Conservation (phyloP, 2,329 filamentous ascomycete species). For the Colletotrichum tropicicola region DNA sequence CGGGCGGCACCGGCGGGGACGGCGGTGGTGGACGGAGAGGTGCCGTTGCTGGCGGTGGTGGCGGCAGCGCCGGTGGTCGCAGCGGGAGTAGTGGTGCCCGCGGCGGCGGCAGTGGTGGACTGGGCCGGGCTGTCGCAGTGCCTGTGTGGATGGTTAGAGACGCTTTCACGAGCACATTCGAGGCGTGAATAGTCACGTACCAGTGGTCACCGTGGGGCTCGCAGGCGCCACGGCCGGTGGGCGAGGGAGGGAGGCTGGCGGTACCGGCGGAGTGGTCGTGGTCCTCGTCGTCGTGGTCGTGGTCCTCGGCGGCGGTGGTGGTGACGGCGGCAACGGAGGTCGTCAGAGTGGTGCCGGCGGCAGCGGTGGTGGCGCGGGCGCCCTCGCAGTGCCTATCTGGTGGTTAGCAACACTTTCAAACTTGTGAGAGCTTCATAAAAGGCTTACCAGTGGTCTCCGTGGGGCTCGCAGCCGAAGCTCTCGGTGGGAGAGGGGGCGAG, state of each 20-base stretch:
- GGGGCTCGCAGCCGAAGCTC: slow-evolving; percentile 45
- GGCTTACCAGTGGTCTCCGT: slow-evolving; percentile 46
- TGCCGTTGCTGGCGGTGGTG: slow-evolving; percentile 40
- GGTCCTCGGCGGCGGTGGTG: slow-evolving; percentile 14
- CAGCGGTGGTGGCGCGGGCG: slow-evolving; percentile 1
- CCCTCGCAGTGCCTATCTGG: slow-evolving; percentile 28
- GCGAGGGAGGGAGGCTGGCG: slow-evolving; percentile 39
- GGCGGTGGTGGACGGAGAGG: slow-evolving; percentile 50
- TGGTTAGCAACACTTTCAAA: no score
- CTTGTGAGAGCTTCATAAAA: no score
- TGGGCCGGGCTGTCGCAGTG: slow-evolving; percentile 24
- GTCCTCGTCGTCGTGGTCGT: slow-evolving; percentile 7
- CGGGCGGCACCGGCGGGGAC: slow-evolving; percentile 20
- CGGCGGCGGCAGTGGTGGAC: not conserved
- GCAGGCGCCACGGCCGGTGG: slow-evolving; percentile 46
- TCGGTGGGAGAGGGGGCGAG: slow-evolving; percentile 44
- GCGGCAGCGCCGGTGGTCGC: not conserved
- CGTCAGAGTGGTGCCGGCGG: not conserved
- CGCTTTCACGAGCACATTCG: not conserved
- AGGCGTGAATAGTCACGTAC: slow-evolving; percentile 24
- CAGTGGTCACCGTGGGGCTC: slow-evolving; percentile 51
- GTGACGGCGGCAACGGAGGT: slow-evolving; percentile 7
- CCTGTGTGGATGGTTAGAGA: not conserved
- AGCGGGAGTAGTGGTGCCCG: not conserved
- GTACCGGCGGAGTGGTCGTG: slow-evolving; percentile 28